These are phyloP conservation scores for Fusarium sp. DNA, from an alignment of 2,329 filamentous ascomycete species.

Conservation along the genomic window DNA sequence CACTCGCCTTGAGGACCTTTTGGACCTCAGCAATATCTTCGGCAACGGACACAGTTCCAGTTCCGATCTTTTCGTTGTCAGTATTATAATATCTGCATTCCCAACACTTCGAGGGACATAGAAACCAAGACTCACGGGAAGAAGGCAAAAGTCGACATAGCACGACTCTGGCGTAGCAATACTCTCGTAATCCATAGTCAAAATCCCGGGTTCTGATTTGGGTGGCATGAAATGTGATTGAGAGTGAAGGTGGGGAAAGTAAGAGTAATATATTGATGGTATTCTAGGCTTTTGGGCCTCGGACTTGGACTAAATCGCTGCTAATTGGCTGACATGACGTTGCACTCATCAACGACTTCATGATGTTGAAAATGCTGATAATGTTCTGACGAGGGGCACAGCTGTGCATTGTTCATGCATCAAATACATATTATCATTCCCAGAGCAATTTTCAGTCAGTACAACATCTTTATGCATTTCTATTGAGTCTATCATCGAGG, in stretches of 20 bases:
- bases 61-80: slow-evolving; percentile 70
- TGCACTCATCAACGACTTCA: slow-evolving; percentile 20
- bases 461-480: slow-evolving; percentile 5
- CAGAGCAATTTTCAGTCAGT: not conserved
- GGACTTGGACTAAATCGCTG: not conserved
- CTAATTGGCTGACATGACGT: slow-evolving; percentile 32
- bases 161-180: slow-evolving; percentile 75
- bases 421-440: not conserved
- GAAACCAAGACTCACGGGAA: slow-evolving; percentile 67
- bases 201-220: not conserved
- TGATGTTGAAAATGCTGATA: slow-evolving; percentile 23
- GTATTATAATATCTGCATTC: slow-evolving; percentile 3
- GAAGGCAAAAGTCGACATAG: slow-evolving; percentile 90
- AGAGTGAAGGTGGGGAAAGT: not conserved
- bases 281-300: slow-evolving; percentile 1
- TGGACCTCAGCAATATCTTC: slow-evolving; percentile 90
- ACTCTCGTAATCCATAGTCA: slow-evolving; percentile 54
- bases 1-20: slow-evolving; percentile 80
- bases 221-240: not conserved
- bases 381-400: not conserved
- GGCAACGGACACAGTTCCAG: slow-evolving; percentile 76
- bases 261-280: not conserved
- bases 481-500: slow-evolving; percentile 22
- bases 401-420: not conserved
- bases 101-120: too few species aligned